Evolutionary conservation across 139 green algal genomes (phyloP), one percentile per base, ranked within the genome.

Genomic region (Limnomonas spitsbergensis): DNA sequence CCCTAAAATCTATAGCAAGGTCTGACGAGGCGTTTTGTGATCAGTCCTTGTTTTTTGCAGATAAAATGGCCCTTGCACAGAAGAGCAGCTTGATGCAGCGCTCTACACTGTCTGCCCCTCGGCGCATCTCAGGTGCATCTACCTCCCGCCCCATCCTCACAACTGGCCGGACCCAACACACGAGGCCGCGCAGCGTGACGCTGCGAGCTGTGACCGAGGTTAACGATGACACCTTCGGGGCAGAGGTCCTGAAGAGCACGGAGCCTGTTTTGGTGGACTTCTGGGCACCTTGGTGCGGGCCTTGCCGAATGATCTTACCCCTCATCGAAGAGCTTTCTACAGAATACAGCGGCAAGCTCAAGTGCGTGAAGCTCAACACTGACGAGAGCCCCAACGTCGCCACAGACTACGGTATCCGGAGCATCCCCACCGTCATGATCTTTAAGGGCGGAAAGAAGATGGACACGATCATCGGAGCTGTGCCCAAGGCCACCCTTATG

Each of bases 401-500:
- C 29, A 97, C 94, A 14, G 93, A 98, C 82, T 98, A 97, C 80
- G 95, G 94, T 70, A 98, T 99, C 78, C 85, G 96, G 38, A 93
- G 81, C 83, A 99, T 99, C 38, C 95, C 95, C 27, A 99, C 95
- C 52, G 91, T 98, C 24, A 98, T 98, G 93, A 89, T 98, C 56
- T 98, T 98, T 87, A 98, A 98, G 76, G 69, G 81, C 73, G 95
- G 96, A 47, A 82, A 96, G 83, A 99, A 98, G 88, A 87, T 95
- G 88, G 96, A 99, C 69, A 97, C 95, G 2, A 94, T 99, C 74
- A 99, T 99, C 75, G 96, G 96, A 53, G 96, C 96, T 0, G 96
- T 99, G 34, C 94, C 96, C 42, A 98, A 98, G 88, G 76, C 82
- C 2, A 97, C 94, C 0, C 89, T 99, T 26, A 75, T 87, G 1